Conservation (phyloP, 805 yeast genomes). For the Starmerella potacharoeniae region DNA sequence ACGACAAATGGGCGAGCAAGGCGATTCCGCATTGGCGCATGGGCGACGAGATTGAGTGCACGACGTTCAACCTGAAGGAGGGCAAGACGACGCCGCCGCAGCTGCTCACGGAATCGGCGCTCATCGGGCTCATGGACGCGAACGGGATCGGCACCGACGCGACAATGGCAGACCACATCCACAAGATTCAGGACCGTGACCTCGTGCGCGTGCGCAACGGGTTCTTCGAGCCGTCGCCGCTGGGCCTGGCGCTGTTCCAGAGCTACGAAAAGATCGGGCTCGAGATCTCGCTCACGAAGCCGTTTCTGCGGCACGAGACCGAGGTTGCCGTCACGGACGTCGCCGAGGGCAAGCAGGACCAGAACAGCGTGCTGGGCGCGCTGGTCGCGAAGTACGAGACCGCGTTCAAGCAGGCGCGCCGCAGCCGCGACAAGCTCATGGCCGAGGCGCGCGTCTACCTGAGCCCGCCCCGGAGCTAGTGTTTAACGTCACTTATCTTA, state of each 20-base stretch:
- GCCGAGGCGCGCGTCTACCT: constrained; percentile 6
- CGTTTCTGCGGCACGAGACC: constrained; percentile 66
- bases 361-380: constrained; percentile 25
- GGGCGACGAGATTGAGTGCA: constrained; percentile 47
- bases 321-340: constrained; percentile 58
- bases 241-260: constrained; percentile 79
- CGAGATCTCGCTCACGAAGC: constrained; percentile 73
- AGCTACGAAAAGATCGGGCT: constrained; percentile 75
- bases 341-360: constrained; percentile 49
- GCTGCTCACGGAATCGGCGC: constrained; percentile 81
- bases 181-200: constrained; percentile 56
- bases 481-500: background rate
- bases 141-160: constrained; percentile 99
- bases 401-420: constrained; percentile 16
- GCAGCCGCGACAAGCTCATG: constrained; percentile 7
- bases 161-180: constrained; percentile 95
- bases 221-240: constrained; percentile 56
- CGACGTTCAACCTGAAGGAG: constrained; percentile 46
- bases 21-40: constrained; percentile 51
- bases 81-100: constrained; percentile 77
- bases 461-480: too few species aligned
- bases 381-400: constrained; percentile 19
- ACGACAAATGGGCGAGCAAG: constrained; percentile 59
- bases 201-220: constrained; percentile 41
- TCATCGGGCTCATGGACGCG: constrained; percentile 86